Evolutionary conservation across 352 stramenopile species (phyloP), one percentile per base, ranked within the genome.

Genomic region (Pythium chondricola): DNA sequence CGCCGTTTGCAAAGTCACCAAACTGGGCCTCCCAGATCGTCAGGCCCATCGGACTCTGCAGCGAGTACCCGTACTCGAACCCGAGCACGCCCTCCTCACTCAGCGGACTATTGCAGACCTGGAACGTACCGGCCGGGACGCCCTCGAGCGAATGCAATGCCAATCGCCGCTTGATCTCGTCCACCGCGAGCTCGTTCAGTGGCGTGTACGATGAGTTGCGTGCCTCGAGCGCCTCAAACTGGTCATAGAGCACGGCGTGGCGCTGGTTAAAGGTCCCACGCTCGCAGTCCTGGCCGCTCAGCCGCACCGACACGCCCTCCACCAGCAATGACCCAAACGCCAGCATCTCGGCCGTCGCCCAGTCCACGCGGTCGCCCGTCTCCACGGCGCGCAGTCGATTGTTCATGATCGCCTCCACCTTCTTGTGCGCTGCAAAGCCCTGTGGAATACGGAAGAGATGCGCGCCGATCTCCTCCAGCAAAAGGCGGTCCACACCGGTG

Each of bases 1-100:
- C 84, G 26, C 81, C 82, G 62, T 95, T 95, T 1, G 80, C 83
- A 59, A 95, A 95, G 36, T 95, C 84, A 1, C 84, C 84, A 49
- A 95, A 95, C 48, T 95, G 84, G 5, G 84, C 84, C 56, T 95
- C 84, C 97, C 97, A 99, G 31, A 95, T 85, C 22, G 74, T 89
- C 29, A 95, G 63, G 3, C 65, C 69, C 52, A 70, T 72, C 0
- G 81, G 83, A 49, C 65, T 88, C 55, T 93, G 66, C 20, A 90
- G 61, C 14, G 75, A 89, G 53, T 96, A 97, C 4, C 84, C 84
- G 43, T 89, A 92, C 49, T 95, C 84, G 55, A 93, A 95, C 11
- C 74, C 84, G 22, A 95, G 68, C 32, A 93, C 84, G 35, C 78
- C 84, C 43, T 88, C 71, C 56, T 95, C 84, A 38, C 74, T 89